A percentile compares a stretch with the other conserved stretches of the same genome.
These are phyloP conservation scores for Backusella psychrophila DNA, from an alignment of 192 early-diverging fungal species.

Conservation along the genomic window DNA sequence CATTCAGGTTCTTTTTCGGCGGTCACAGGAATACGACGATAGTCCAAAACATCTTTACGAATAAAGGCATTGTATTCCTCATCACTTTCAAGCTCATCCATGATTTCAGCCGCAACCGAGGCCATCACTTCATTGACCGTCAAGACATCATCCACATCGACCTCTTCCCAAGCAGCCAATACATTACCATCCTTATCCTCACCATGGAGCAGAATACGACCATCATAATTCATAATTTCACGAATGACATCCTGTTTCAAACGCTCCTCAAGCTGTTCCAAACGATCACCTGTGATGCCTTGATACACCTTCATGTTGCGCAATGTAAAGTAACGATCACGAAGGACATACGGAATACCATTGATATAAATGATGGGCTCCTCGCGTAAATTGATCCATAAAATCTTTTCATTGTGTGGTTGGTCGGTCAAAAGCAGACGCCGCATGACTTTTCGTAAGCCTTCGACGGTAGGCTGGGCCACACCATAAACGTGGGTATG, in stretches of 20 bases:
- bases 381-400: slow-evolving; percentile 70
- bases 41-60: slow-evolving; percentile 23
- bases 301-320: slow-evolving; percentile 60
- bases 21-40: slow-evolving; percentile 59
- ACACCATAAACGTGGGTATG: slow-evolving; percentile 47
- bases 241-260: slow-evolving; percentile 55
- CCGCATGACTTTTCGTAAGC: slow-evolving; percentile 46
- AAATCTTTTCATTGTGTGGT: slow-evolving; percentile 24
- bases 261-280: slow-evolving; percentile 53
- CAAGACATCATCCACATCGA: slow-evolving; percentile 44
- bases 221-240: slow-evolving; percentile 49
- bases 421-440: slow-evolving; percentile 8
- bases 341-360: slow-evolving; percentile 61
- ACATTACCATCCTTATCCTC: slow-evolving; percentile 48
- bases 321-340: slow-evolving; percentile 55
- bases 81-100: slow-evolving; percentile 4
- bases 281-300: slow-evolving; percentile 49
- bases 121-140: slow-evolving; percentile 52
- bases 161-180: slow-evolving; percentile 60
- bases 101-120: slow-evolving; percentile 34
- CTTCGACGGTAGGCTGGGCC: slow-evolving; percentile 61
- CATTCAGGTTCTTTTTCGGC: slow-evolving; percentile 55
- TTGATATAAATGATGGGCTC: slow-evolving; percentile 69
- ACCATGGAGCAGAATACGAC: slow-evolving; percentile 51
- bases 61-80: neutral